A percentile compares a stretch with the other conserved stretches of the same genome.
These are phyloP conservation scores for Boletus mariae DNA, from an alignment of 1,284 basidiomycete species.

Conservation along the genomic window DNA sequence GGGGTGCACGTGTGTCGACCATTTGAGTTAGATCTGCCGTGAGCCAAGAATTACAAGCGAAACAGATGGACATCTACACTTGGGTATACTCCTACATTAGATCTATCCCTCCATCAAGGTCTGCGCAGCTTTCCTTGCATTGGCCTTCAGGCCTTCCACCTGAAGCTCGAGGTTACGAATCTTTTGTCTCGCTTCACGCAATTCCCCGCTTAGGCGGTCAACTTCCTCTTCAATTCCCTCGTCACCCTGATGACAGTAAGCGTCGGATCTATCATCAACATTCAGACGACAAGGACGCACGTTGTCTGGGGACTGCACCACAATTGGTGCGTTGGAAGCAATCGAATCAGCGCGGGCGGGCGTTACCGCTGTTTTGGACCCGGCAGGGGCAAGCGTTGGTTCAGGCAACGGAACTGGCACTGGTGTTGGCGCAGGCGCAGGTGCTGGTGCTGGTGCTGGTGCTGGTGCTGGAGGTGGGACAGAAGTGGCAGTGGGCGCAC, in stretches of 20 bases:
- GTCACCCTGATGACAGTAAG: conserved; percentile 10
- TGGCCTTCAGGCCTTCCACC: conserved; percentile 71
- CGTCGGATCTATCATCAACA: not conserved
- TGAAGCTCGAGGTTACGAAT: conserved; percentile 80
- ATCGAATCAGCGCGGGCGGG: conserved; percentile 17
- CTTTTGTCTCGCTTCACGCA: conserved; percentile 73
- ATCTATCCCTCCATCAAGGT: conserved; percentile 41
- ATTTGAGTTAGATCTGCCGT: not conserved
- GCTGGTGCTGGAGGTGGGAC: conserved; percentile 22
- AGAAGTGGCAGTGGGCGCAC: conserved; percentile 27
- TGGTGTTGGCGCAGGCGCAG: not conserved
- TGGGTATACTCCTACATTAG: conserved; percentile 6
- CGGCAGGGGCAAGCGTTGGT: conserved; percentile 10
- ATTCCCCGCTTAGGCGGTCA: conserved; percentile 53
- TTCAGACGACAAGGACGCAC: conserved; percentile 23
- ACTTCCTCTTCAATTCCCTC: conserved; percentile 54
- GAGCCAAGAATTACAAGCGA: no score
- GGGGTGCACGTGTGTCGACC: conserved; percentile 17
- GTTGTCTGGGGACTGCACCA: conserved; percentile 18
- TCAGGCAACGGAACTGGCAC: conserved; percentile 16
- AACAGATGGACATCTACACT: not conserved
- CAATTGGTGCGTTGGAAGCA: conserved; percentile 21
- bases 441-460: conserved; percentile 14
- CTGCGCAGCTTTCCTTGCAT: conserved; percentile 66
- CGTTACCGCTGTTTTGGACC: conserved; percentile 9